Evolutionary conservation across 2,329 filamentous ascomycete species (phyloP).

Genomic region (Aureobasidium mangrovei): DNA sequence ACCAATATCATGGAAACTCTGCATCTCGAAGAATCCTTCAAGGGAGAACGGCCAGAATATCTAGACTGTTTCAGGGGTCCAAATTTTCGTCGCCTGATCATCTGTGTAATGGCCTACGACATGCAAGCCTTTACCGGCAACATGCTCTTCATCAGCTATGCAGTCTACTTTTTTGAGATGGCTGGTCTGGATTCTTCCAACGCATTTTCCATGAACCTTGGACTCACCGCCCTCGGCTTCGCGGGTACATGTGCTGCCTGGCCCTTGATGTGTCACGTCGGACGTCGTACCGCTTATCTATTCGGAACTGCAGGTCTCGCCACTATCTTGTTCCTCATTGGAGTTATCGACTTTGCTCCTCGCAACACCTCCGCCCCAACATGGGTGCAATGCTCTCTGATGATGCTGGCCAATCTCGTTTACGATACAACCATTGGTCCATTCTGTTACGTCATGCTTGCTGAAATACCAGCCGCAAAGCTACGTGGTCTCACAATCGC

Average conservation of each 20-base stretch:
- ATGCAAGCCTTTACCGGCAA: slow-evolving; percentile 37
- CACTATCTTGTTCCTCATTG: slow-evolving; percentile 29
- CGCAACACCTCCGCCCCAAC: slow-evolving; percentile 26
- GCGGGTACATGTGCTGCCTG: slow-evolving; percentile 35
- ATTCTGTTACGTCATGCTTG: slow-evolving; percentile 16
- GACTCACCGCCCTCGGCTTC: slow-evolving; percentile 31
- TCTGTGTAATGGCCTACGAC: slow-evolving; percentile 36
- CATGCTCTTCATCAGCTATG: slow-evolving; percentile 34
- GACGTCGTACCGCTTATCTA: slow-evolving; percentile 34
- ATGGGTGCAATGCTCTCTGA: slow-evolving; percentile 30
- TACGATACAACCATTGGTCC: slow-evolving; percentile 16
- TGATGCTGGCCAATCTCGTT: slow-evolving; percentile 10
- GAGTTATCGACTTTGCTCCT: slow-evolving; percentile 28
- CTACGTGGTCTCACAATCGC: slow-evolving; percentile 16
- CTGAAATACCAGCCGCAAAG: slow-evolving; percentile 14
- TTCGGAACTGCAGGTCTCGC: slow-evolving; percentile 20
- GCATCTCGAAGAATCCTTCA: background rate
- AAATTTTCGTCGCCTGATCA: slow-evolving; percentile 35
- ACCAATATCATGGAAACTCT: background rate
- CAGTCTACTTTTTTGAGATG: slow-evolving; percentile 41
- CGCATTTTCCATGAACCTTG: slow-evolving; percentile 35
- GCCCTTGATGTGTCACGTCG: slow-evolving; percentile 31
- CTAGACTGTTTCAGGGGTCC: slow-evolving; percentile 35
- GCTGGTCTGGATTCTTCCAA: slow-evolving; percentile 32
- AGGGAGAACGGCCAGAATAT: slow-evolving; percentile 15